Evolutionary conservation across 495 filamentous ascomycete genomes (phyloP).

Genomic region (Neurospora sp.): DNA sequence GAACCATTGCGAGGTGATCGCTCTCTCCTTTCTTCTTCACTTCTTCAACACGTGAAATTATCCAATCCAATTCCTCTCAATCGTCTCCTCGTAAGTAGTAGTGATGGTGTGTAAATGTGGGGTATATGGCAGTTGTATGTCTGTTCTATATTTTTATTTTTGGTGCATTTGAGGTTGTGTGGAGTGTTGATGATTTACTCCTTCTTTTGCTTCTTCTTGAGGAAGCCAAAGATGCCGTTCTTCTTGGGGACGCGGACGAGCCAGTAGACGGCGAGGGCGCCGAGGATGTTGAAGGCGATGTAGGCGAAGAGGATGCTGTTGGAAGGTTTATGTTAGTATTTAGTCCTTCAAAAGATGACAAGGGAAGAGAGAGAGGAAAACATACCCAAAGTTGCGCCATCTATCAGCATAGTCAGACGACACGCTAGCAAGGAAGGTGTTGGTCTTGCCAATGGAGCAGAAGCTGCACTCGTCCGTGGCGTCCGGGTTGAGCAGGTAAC

Average conservation of each 20-base stretch:
- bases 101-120: not conserved
- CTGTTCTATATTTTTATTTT: not conserved
- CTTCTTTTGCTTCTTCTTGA: slow-evolving; percentile 20
- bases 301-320: slow-evolving; percentile 51
- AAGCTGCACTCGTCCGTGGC: slow-evolving; percentile 47
- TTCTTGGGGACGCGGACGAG: slow-evolving; percentile 67
- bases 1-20: not conserved
- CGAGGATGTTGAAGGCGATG: slow-evolving; percentile 68
- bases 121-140: not conserved
- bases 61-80: not conserved
- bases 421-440: slow-evolving; percentile 47
- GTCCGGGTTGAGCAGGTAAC: slow-evolving; percentile 43
- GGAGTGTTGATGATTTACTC: slow-evolving; percentile 2
- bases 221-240: slow-evolving; percentile 9
- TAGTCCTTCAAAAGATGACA: not conserved
- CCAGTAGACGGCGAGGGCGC: slow-evolving; percentile 69
- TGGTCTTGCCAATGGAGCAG: slow-evolving; percentile 51
- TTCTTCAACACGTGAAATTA: not conserved
- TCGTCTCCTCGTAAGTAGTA: not conserved
- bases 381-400: slow-evolving; percentile 61
- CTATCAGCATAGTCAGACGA: slow-evolving; percentile 43
- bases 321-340: slow-evolving; percentile 9
- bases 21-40: not conserved
- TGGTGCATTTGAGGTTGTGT: not conserved
- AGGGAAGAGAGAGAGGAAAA: not conserved